A percentile compares a stretch with the other conserved stretches of the same genome.
Conservation (phyloP, 2,329 filamentous ascomycete species). For the Cladobotryum protrusum region DNA sequence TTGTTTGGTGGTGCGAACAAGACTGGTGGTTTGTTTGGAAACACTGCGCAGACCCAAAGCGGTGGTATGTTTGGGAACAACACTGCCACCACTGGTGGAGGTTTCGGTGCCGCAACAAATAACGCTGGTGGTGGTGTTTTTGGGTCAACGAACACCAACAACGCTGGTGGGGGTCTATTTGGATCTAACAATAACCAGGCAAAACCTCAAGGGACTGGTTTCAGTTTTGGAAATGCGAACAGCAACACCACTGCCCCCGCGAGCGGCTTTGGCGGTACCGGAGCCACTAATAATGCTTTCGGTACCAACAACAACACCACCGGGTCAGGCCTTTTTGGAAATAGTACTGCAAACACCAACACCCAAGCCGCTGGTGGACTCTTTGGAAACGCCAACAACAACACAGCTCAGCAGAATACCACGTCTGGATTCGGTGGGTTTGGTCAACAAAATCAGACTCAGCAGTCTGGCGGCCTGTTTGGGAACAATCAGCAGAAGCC, state of each 20-base stretch:
- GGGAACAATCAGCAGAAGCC: slow-evolving; percentile 38
- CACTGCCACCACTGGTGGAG: slow-evolving; percentile 20
- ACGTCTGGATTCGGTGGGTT: slow-evolving; percentile 29
- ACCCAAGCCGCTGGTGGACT: slow-evolving; percentile 27
- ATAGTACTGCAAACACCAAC: slow-evolving; percentile 13
- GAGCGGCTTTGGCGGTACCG: slow-evolving; percentile 19
- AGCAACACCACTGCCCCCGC: slow-evolving; percentile 17
- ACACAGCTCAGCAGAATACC: slow-evolving; percentile 25
- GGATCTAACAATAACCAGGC: slow-evolving; percentile 31
- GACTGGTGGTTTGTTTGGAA: slow-evolving; percentile 34
- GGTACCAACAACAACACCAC: slow-evolving; percentile 22
- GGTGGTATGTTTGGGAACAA: slow-evolving; percentile 36
- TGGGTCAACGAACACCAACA: slow-evolving; percentile 19
- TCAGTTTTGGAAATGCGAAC: slow-evolving; percentile 38
- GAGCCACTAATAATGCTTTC: slow-evolving; percentile 29
- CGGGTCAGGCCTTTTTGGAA: slow-evolving; percentile 37
- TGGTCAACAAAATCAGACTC: slow-evolving; percentile 26
- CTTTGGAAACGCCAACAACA: slow-evolving; percentile 34
- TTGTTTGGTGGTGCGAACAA: slow-evolving; percentile 21
- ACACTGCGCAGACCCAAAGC: slow-evolving; percentile 17
- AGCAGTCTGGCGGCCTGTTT: slow-evolving; percentile 37
- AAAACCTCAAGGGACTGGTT: slow-evolving; percentile 30
- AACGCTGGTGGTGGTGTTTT: slow-evolving; percentile 27
- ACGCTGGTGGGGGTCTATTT: slow-evolving; percentile 34
- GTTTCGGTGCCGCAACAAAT: slow-evolving; percentile 31